These are phyloP conservation scores for Trifolium repens DNA, from an alignment of 306 rosid genomes.

Conservation along the genomic window DNA sequence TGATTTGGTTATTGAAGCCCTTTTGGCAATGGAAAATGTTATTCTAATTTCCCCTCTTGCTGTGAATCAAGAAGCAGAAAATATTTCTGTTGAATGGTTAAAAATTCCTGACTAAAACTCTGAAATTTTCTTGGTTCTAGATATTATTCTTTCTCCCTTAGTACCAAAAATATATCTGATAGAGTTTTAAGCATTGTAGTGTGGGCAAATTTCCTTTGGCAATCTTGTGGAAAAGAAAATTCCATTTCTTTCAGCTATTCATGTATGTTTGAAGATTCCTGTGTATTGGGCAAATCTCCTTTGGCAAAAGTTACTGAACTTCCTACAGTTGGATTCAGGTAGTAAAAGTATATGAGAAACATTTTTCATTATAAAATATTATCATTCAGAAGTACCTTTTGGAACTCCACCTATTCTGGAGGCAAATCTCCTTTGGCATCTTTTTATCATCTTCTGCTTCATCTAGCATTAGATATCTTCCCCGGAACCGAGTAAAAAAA, in stretches of 20 bases:
- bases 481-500: neutral
- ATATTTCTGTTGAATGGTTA: conserved; percentile 47
- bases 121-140: conserved; percentile 46
- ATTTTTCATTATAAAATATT: conserved; percentile 30
- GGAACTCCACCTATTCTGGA: conserved; percentile 45
- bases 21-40: conserved; percentile 37
- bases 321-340: conserved; percentile 47
- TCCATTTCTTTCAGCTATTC: conserved; percentile 20
- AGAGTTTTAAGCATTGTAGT: conserved; percentile 39
- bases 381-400: conserved; percentile 35
- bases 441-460: conserved; percentile 39
- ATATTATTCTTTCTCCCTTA: conserved; percentile 41
- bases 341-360: conserved; percentile 37
- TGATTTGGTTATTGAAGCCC: conserved; percentile 44
- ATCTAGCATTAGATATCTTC: conserved; percentile 35
- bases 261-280: conserved; percentile 44
- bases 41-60: conserved; percentile 39
- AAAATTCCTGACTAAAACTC: conserved; percentile 37
- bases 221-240: conserved; percentile 38
- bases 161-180: conserved; percentile 38
- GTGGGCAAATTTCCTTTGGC: conserved; percentile 85
- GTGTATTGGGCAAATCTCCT: conserved; percentile 78
- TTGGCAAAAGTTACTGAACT: conserved; percentile 64
- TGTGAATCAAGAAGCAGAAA: conserved; percentile 49
- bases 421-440: conserved; percentile 68